Base-by-base conservation (phyloP, 495 filamentous ascomycete genomes). In the Margaritispora aquatica region DNA sequence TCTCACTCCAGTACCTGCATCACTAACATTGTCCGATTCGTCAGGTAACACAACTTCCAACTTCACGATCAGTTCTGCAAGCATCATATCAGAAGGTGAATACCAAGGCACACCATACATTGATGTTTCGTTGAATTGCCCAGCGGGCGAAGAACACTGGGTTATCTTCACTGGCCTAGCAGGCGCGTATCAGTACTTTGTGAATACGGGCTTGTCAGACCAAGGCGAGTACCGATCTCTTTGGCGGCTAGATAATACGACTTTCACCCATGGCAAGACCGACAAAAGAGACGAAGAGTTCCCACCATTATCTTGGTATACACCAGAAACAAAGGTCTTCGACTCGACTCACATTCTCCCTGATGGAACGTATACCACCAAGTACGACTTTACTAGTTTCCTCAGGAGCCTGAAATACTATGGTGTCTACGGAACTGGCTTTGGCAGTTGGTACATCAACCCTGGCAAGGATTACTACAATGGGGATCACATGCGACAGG, bases 121-220 rank as follows among this genome's bases (percentile, higher is more conserved):
- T 26, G 74, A 75, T 49, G 61, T 75, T 51, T 51, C 53, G 2
- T 75, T 73, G 55, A 68, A 52, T 9, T 67, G 68, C 17, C 58
- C 58, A 15, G 71, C 72, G 58, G 74, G 72, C n/a, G 69, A 69
- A 20, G 63, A 73, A 36, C 72, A 76, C 47, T 76, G 71, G 66
- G 72, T 76, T 10, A 67, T 76, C 22, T 68, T 64, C 29, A 56
- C 65, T n/a, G 63, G 68, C 1, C 68, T 71, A 1, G 58, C 64
- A n/a, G 73, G 74, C 0, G 72, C 74, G 31, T 75, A 76, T 58
- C 74, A 74, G 26, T 75, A 75, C 62, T 74, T 76, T 24, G 69
- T 75, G 55, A 74, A 75, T 55, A 66, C 61, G 34, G 71, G 64
- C 0, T 64, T 76, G 17, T 71, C 73, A 1, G 55, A 57, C 0